Percentiles rank a stretch among this genome's conserved stretches.
Conservation (phyloP, 139 green algal species). For the Pycnococcus provasolii region DNA sequence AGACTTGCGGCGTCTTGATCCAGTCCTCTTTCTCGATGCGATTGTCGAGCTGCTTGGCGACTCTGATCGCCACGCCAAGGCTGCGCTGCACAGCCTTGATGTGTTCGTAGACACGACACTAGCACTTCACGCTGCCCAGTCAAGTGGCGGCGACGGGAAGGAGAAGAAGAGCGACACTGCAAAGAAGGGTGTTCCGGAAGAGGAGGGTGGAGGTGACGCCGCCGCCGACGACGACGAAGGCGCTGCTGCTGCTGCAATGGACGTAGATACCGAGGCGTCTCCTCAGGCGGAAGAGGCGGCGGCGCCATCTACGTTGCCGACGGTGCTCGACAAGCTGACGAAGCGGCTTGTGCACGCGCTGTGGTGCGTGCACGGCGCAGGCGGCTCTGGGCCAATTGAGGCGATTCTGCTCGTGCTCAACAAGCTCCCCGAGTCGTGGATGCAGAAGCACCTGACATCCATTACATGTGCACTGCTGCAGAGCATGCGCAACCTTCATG, state of each 20-base stretch:
- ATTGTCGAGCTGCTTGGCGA: slow-evolving; percentile 56
- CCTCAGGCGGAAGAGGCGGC: slow-evolving; percentile 15
- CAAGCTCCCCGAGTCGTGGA: neutral
- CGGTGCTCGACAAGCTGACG: slow-evolving; percentile 65
- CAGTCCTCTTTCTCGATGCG: slow-evolving; percentile 73
- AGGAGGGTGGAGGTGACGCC: neutral
- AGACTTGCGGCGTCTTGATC: slow-evolving; percentile 43
- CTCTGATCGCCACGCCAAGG: slow-evolving; percentile 28
- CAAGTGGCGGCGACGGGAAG: neutral
- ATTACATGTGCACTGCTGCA: slow-evolving; percentile 51
- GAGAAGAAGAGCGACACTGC: neutral
- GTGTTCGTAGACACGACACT: slow-evolving; percentile 68
- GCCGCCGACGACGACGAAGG: neutral
- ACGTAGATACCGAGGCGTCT: slow-evolving; percentile 25
- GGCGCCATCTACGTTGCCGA: slow-evolving; percentile 17
- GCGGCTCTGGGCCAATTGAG: too few species aligned
- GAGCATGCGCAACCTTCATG: slow-evolving; percentile 59
- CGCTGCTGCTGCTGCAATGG: slow-evolving; percentile 13
- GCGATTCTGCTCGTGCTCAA: too few species aligned
- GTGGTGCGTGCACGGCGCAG: slow-evolving; percentile 15
- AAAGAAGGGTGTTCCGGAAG: neutral
- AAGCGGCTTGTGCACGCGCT: slow-evolving; percentile 55
- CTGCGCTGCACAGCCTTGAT: slow-evolving; percentile 48
- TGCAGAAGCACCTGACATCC: slow-evolving; percentile 5
- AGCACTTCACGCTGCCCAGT: too few species aligned